phyloP scores from a whole-genome alignment of 805 yeast species.

The Candida jianshihensis region DNA sequence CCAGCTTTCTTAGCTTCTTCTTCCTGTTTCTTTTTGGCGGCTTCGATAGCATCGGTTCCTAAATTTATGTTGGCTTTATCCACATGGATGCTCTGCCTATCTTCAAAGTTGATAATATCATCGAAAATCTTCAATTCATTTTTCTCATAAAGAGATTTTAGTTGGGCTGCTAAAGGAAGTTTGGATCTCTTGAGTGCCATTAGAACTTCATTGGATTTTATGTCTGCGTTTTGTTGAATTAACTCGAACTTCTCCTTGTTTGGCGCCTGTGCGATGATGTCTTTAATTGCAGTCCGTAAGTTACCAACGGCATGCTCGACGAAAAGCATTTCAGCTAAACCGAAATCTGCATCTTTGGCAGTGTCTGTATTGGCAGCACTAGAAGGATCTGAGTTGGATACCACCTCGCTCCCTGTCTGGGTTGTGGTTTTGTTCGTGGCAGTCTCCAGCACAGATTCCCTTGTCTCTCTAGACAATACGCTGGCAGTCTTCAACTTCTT shows the following conservation, averaged over 20 bases:
- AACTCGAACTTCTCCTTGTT: conserved; percentile 34
- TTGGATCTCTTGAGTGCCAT: conserved; percentile 48
- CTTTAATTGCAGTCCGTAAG: conserved; percentile 44
- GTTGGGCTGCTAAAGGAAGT: conserved; percentile 49
- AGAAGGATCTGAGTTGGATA: background rate
- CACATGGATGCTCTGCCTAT: background rate
- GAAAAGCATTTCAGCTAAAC: conserved; percentile 21
- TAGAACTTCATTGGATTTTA: conserved; percentile 32
- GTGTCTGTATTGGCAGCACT: background rate
- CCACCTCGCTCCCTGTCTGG: too few relatives aligned
- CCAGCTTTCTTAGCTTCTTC: background rate
- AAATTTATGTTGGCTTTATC: conserved; percentile 5
- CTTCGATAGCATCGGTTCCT: background rate
- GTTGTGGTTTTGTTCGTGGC: too few relatives aligned
- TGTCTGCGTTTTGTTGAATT: conserved; percentile 25
- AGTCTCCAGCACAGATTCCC: too few relatives aligned
- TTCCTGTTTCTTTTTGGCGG: background rate
- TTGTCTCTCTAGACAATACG: background rate
- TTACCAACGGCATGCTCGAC: conserved; percentile 48
- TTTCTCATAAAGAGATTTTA: conserved; percentile 46
- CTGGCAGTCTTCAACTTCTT: conserved; percentile 1
- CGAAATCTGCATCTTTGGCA: conserved; percentile 3
- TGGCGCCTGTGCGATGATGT: conserved; percentile 52
- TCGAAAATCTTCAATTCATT: conserved; percentile 49
- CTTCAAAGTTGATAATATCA: conserved; percentile 39